A percentile compares a stretch with the other conserved stretches of the same genome.
phyloP scores from a whole-genome alignment of 1,139 yeast genomes.

The Debaryomyces subglobosus region DNA sequence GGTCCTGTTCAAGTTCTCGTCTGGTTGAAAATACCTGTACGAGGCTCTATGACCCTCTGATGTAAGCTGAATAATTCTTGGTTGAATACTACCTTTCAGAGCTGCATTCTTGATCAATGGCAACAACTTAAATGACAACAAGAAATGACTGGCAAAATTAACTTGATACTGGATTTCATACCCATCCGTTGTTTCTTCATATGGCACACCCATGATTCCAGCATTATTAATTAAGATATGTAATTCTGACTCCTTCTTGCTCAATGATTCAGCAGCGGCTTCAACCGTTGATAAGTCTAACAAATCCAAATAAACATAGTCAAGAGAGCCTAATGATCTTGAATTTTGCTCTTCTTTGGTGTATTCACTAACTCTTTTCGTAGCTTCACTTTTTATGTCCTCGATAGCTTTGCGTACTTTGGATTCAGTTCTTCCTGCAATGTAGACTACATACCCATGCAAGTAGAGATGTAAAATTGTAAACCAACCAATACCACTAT shows the following conservation, averaged over 20 bases:
- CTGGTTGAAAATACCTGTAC: slow-evolving; percentile 27
- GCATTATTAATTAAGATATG: slow-evolving; percentile 46
- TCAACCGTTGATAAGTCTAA: slow-evolving; percentile 33
- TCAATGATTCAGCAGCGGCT: slow-evolving; percentile 31
- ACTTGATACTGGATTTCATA: slow-evolving; percentile 49
- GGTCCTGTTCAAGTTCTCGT: slow-evolving; percentile 23
- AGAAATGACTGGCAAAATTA: slow-evolving; percentile 37
- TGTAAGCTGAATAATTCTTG: slow-evolving; percentile 38
- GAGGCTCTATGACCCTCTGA: slow-evolving; percentile 39
- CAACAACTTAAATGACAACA: slow-evolving; percentile 35
- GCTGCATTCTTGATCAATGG: slow-evolving; percentile 30
- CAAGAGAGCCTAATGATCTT: slow-evolving; percentile 30
- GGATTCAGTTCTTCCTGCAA: slow-evolving; percentile 68
- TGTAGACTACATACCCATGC: slow-evolving; percentile 76
- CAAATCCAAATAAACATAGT: slow-evolving; percentile 37
- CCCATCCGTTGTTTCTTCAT: slow-evolving; percentile 37
- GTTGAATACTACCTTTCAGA: slow-evolving; percentile 20
- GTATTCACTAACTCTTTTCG: slow-evolving; percentile 25
- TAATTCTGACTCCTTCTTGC: slow-evolving; percentile 27
- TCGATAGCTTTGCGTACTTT: slow-evolving; percentile 59
- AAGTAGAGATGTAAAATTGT: slow-evolving; percentile 74
- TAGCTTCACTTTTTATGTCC: slow-evolving; percentile 58
- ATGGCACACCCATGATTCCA: slow-evolving; percentile 46
- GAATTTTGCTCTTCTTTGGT: slow-evolving; percentile 18
- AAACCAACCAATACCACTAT: slow-evolving; percentile 78